Evolutionary conservation across 805 yeast genomes (phyloP).

Genomic region (Teunomyces cretensis): DNA sequence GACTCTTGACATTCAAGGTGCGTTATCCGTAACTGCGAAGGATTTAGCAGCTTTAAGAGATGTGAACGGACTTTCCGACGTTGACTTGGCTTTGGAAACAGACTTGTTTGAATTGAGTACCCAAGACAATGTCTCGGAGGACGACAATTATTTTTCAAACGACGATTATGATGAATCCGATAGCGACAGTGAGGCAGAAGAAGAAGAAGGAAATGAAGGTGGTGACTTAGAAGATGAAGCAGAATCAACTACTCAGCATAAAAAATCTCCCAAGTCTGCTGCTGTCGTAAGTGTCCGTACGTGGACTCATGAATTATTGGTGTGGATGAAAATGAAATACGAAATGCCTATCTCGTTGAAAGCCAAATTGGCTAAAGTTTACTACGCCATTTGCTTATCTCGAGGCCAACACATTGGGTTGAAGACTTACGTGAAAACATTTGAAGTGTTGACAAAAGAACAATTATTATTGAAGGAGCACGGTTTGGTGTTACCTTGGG

Average conservation of each 20-base stretch:
- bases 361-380: slow-evolving; percentile 62
- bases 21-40: slow-evolving; percentile 61
- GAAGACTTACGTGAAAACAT: slow-evolving; percentile 59
- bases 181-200: slow-evolving; percentile 15
- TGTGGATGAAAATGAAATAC: slow-evolving; percentile 75
- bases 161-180: slow-evolving; percentile 12
- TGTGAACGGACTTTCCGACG: slow-evolving; percentile 30
- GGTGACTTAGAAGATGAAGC: slow-evolving; percentile 34
- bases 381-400: slow-evolving; percentile 66
- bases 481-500: slow-evolving; percentile 54
- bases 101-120: slow-evolving; percentile 41
- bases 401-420: slow-evolving; percentile 69
- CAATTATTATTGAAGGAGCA: slow-evolving; percentile 32
- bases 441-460: slow-evolving; percentile 54
- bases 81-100: slow-evolving; percentile 54
- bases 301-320: slow-evolving; percentile 84
- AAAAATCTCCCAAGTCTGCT: slow-evolving; percentile 63
- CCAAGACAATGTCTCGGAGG: slow-evolving; percentile 11
- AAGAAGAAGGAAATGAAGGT: slow-evolving; percentile 34
- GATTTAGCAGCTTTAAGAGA: slow-evolving; percentile 54
- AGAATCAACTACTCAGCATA: slow-evolving; percentile 50
- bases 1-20: slow-evolving; percentile 73
- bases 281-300: slow-evolving; percentile 72
- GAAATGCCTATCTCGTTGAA: slow-evolving; percentile 71
- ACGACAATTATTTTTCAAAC: slow-evolving; percentile 15